Base-by-base conservation (phyloP, 2,329 filamentous ascomycete genomes). In the Ascochyta koolunga region DNA sequence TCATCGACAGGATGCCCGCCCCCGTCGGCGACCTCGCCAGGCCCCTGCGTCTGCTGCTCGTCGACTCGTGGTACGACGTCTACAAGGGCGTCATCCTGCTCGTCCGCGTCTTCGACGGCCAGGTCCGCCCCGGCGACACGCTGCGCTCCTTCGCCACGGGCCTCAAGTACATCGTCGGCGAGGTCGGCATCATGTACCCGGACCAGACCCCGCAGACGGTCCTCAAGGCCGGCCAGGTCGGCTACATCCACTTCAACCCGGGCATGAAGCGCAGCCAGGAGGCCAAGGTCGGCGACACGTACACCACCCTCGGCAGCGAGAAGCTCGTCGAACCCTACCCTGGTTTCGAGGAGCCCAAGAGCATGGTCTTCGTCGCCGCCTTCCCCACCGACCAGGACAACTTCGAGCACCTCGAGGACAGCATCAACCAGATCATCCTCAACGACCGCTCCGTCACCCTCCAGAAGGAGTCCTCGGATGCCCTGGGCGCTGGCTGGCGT, bases 21-120 rank as follows among this genome's bases (percentile, higher is more conserved):
- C 95, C 95, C 0, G 76, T 84, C 0, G 95, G 95, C 4, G 87
- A 95, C 64, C 77, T 82, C 47, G 81, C 77, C 15, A 89, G 87
- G 65, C 91, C 92, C 1, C 76, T 97, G 51, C 87, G 90, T 54
- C 83, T 98, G 77, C 80, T 99, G 41, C 85, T 99, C 13, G 92
- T 99, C 24, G 95, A 99, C 76, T 97, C 93, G 19, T 99, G 95
- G 95, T 99, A 99, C 73, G 93, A 96, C 70, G 93, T 89, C 56
- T 99, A 97, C 76, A 89, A 92, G 62, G 95, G 95, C 11, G 95
- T 99, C 31, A 89, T 98, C 47, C 82, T 97, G 45, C 82, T 99
- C 6, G 92, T 99, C 11, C 83, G 95, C 10, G 81, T 99, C 16
- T 99, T 99, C 66, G 92, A 98, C 61, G 95, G 95, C 10, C 84